phyloP scores from a whole-genome alignment of 768 basidiomycete species.

The Trichaptum fuscoviolaceum region DNA sequence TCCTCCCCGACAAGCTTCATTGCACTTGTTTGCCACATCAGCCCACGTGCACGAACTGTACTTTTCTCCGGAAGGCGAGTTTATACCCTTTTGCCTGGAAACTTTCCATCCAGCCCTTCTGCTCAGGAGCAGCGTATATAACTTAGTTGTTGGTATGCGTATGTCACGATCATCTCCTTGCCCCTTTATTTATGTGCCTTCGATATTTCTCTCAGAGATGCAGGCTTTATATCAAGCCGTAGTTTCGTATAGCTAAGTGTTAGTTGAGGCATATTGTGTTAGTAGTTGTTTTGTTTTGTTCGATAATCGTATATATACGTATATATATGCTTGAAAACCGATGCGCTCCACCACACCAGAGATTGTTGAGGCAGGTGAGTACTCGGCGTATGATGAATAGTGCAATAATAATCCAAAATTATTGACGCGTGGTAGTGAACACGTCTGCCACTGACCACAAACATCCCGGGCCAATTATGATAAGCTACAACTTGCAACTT shows the following conservation, averaged over 20 bases:
- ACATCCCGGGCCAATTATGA: too few species aligned
- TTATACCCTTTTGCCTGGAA: neutral
- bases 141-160: neutral
- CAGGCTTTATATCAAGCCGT: neutral
- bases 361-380: too few species aligned
- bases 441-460: too few species aligned
- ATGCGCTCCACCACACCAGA: neutral
- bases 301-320: neutral
- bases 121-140: neutral
- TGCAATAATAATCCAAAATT: too few species aligned
- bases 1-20: neutral
- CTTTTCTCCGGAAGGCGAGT: neutral
- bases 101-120: neutral
- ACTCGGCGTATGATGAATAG: too few species aligned
- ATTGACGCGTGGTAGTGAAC: too few species aligned
- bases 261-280: neutral
- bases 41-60: neutral
- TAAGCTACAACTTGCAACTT: too few species aligned
- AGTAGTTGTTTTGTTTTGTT: neutral
- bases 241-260: neutral
- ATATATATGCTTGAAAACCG: neutral
- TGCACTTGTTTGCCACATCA: neutral
- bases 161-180: neutral
- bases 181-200: neutral
- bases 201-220: neutral